Evolutionary conservation across 2,329 filamentous ascomycete species (phyloP).

Genomic region (Verticillium longisporum): DNA sequence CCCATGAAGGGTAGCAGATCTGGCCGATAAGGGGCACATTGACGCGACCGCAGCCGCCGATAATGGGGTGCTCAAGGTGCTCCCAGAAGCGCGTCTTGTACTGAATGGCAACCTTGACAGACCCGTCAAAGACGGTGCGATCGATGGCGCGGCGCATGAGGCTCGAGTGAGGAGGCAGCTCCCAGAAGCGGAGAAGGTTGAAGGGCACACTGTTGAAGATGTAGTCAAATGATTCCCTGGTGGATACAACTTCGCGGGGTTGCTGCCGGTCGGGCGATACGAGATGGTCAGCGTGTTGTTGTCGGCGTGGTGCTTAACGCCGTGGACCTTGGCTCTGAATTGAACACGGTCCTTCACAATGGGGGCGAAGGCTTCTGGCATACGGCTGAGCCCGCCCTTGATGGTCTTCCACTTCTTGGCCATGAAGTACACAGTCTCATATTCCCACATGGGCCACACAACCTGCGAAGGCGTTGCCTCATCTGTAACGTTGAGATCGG

Average conservation of each 20-base stretch:
- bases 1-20: slow-evolving; percentile 46
- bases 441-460: slow-evolving; percentile 22
- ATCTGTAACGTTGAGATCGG: slow-evolving; percentile 28
- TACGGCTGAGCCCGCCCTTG: slow-evolving; percentile 24
- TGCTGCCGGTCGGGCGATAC: slow-evolving; percentile 12
- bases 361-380: slow-evolving; percentile 26
- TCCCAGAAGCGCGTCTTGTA: slow-evolving; percentile 42
- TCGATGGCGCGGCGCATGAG: slow-evolving; percentile 17
- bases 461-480: slow-evolving; percentile 18
- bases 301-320: slow-evolving; percentile 15
- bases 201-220: slow-evolving; percentile 28
- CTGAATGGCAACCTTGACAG: slow-evolving; percentile 40
- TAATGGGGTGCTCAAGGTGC: slow-evolving; percentile 18
- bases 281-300: slow-evolving; percentile 13
- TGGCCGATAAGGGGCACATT: slow-evolving; percentile 41
- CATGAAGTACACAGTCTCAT: slow-evolving; percentile 18
- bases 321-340: slow-evolving; percentile 15
- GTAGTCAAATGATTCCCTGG: slow-evolving; percentile 27
- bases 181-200: slow-evolving; percentile 28
- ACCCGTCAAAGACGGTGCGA: slow-evolving; percentile 16
- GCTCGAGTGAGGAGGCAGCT: slow-evolving; percentile 25
- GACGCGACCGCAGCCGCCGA: slow-evolving; percentile 40
- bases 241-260: slow-evolving; percentile 15
- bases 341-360: slow-evolving; percentile 18
- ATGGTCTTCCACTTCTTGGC: slow-evolving; percentile 19